Conservation (phyloP, 208 protist genomes). For the Trypanosoma cruzi region DNA sequence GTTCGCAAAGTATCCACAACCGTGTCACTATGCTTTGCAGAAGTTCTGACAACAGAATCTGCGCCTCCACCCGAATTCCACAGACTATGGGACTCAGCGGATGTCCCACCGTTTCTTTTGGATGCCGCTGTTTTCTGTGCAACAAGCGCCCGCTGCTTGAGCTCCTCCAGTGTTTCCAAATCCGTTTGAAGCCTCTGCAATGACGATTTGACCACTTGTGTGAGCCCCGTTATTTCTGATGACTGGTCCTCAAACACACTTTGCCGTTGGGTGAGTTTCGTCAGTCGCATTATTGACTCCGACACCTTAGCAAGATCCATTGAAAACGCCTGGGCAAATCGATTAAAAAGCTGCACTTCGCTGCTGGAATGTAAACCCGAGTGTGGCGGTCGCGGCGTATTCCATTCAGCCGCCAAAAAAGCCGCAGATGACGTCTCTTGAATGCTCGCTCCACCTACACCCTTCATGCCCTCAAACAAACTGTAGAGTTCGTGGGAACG, state of each 20-base stretch:
- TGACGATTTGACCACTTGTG: slow-evolving; percentile 78
- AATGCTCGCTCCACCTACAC: not conserved
- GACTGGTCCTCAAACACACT: slow-evolving; percentile 92
- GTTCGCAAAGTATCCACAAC: slow-evolving; percentile 83
- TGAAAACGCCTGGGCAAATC: slow-evolving; percentile 80
- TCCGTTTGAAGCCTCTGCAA: slow-evolving; percentile 83
- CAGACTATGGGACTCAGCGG: slow-evolving; percentile 26
- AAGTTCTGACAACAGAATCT: slow-evolving; percentile 22
- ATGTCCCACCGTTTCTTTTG: slow-evolving; percentile 1
- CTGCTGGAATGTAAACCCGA: slow-evolving; percentile 53
- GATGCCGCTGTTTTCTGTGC: slow-evolving; percentile 48
- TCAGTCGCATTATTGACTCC: slow-evolving; percentile 80
- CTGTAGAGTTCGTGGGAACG: slow-evolving; percentile 36
- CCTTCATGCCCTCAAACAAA: slow-evolving; percentile 32
- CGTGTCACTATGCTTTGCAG: slow-evolving; percentile 40
- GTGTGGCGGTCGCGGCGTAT: slow-evolving; percentile 11
- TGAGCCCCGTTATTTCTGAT: slow-evolving; percentile 72
- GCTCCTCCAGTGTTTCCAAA: slow-evolving; percentile 69
- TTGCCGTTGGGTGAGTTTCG: slow-evolving; percentile 75
- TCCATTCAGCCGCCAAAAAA: not conserved
- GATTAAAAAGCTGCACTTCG: slow-evolving; percentile 82
- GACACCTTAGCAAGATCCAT: slow-evolving; percentile 78
- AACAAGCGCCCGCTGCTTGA: slow-evolving; percentile 61
- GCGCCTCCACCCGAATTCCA: slow-evolving; percentile 18
- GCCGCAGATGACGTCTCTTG: not conserved